phyloP scores from a whole-genome alignment of 208 protist genomes.

The Perkinsela sp. region DNA sequence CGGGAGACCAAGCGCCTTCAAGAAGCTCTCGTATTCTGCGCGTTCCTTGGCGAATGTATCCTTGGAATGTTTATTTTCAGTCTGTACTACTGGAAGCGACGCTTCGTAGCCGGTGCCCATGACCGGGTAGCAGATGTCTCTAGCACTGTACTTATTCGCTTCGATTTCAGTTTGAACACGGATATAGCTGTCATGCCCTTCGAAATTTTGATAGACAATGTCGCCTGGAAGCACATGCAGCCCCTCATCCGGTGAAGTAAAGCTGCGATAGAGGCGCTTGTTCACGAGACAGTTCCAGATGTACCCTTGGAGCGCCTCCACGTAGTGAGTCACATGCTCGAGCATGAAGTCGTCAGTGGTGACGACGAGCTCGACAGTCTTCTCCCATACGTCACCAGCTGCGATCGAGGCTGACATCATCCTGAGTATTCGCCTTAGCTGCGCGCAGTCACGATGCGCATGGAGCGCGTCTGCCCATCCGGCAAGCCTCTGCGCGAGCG shows the following conservation, averaged over 20 bases:
- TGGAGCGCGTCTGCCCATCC: not conserved
- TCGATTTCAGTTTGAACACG: not conserved
- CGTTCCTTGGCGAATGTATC: not conserved
- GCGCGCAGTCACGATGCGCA: not conserved
- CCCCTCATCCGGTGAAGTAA: not conserved
- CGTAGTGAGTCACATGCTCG: not conserved
- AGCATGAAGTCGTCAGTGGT: not conserved
- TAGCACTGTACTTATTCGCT: not conserved
- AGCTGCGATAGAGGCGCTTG: not conserved
- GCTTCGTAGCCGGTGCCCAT: not conserved
- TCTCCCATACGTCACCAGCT: not conserved
- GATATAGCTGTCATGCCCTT: not conserved
- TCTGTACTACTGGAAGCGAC: not conserved
- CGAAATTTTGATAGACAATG: not conserved
- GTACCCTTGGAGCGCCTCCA: not conserved
- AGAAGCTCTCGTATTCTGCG: not conserved
- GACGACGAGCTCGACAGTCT: not conserved
- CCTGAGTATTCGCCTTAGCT: not conserved
- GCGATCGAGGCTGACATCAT: not conserved
- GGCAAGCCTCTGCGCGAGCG: not conserved
- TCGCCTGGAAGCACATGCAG: not conserved
- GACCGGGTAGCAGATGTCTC: not conserved
- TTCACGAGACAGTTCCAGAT: not conserved
- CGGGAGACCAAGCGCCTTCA: not conserved
- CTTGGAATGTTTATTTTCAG: not conserved